Evolutionary conservation across 1,139 yeast genomes (phyloP), one percentile per base, ranked within the genome.

Genomic region (Suhomyces taliae): DNA sequence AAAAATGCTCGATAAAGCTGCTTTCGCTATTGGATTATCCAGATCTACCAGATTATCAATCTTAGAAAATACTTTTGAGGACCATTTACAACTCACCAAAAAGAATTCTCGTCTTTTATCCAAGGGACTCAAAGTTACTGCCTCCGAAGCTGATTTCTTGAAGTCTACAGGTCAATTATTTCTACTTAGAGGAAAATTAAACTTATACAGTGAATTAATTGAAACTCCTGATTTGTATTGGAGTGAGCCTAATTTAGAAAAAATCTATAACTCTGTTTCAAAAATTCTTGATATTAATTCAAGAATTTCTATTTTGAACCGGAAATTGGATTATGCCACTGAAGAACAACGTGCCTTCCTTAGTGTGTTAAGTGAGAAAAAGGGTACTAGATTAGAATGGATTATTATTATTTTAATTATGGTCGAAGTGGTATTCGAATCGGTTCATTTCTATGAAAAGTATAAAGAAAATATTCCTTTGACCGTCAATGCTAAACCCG

Each of bases 181-280:
- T 49, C 70, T 87, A 40, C 72, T 90, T 19, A 71, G 97, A 49
- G 97, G 96, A 1, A 86, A 86, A 56, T 74, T 90, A 52, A 90
- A 90, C 57, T 67, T 90, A 40, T 89, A 90, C 63, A 85, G 93
- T n/a, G 96, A 90, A 59, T 75, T 90, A 46, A 89, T 89, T 38
- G 97, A 90, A 58, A 89, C 95, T 0, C 97, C 97, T 0, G 97
- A 90, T 62, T 67, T 90, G 40, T 90, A 90, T 65, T 90, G 97
- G 97, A 81, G 90, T 45, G 97, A 90, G 58, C 96, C 97, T 0
- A 81, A 83, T 34, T 70, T 90, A 46, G 97, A 90, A 60, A 76
- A 76, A 46, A 81, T 90, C 14, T 90, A 89, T 64, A 78, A 83
- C 41, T 75, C 81, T 24, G 82, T 89, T 5, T 86, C 95, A 1